Base-by-base conservation (phyloP, 2,329 filamentous ascomycete species). In the Trichophaea hybrida region DNA sequence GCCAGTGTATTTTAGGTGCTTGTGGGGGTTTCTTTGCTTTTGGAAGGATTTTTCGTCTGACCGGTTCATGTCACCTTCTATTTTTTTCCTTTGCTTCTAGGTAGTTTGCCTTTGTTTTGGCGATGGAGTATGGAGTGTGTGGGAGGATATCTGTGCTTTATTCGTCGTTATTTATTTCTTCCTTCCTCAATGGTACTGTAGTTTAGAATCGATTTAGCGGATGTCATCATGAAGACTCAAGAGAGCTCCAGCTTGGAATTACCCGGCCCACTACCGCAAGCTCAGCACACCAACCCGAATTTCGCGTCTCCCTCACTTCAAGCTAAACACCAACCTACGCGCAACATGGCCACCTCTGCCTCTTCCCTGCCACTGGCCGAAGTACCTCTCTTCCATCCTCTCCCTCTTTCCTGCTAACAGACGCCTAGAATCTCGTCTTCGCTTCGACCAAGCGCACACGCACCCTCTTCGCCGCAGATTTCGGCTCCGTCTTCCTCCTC, bases 391-490 rank as follows among this genome's bases (percentile, higher is more conserved):
- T 35, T 33, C 50, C 15, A 53, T 37, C 34, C 17, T 35, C 34
- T 24, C n/a, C 15, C 35, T 31, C 34, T 33, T 51, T 55, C 53
- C 12, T 43, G 32, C 53, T 55, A 44, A 55, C 53, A 43, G 2
- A 32, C 13, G n/a, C 31, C 5, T 33, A 66, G 64, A 43, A 12
- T 43, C 59, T 66, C 51, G 59, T 74, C 31, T 73, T 73, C 55
- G 71, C 69, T 55, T 79, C 77, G 15, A 75, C 76, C 53, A 80
- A 80, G 68, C 74, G 77, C 50, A 79, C 77, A 57, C 72, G 77
- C 64, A 75, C 78, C 63, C 72, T 79, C 62, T 80, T 79, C 63
- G 75, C 74, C 54, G 73, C 75, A 67, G 77, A 79, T 65, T 78
- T 77, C 62, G 76, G 72, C 7, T 73, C 74, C 57, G 58, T 63